phyloP scores from a whole-genome alignment of 2,329 filamentous ascomycete species.

The Alternaria gansuensis region DNA sequence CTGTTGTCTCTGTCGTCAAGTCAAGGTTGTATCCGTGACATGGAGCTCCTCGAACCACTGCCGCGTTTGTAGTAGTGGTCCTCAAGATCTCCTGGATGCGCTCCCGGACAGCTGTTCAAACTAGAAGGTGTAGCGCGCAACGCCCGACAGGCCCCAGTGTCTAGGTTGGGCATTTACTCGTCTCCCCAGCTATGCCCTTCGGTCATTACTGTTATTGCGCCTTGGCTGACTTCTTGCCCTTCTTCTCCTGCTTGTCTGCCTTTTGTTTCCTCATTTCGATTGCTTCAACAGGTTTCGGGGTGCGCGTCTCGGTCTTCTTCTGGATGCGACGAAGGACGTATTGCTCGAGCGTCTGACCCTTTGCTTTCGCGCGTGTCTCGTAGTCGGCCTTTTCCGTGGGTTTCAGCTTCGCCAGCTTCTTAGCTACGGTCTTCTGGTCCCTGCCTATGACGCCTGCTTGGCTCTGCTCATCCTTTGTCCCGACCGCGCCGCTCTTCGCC shows the following conservation, averaged over 20 bases:
- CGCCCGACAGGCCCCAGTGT: too few species aligned
- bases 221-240: constrained; percentile 12
- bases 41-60: neutral
- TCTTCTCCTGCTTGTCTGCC: neutral
- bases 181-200: constrained; percentile 2
- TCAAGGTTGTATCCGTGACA: neutral
- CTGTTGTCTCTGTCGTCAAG: neutral
- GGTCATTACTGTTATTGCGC: constrained; percentile 3
- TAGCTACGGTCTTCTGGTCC: constrained; percentile 23
- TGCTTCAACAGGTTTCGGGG: neutral
- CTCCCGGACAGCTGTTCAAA: neutral
- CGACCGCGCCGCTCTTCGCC: constrained; percentile 12
- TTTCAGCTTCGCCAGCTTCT: constrained; percentile 43
- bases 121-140: neutral
- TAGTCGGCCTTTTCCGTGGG: constrained; percentile 44
- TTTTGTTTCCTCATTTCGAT: constrained; percentile 8
- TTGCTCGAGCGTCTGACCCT: constrained; percentile 51
- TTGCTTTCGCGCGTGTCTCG: constrained; percentile 47
- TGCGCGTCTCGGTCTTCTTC: constrained; percentile 43
- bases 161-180: neutral
- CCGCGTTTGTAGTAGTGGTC: neutral
- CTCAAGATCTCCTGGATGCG: neutral
- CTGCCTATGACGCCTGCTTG: constrained; percentile 9
- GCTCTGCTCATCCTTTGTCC: constrained; percentile 3
- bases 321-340: constrained; percentile 49